Evolutionary conservation across 2,329 filamentous ascomycete species (phyloP), one percentile per base, ranked within the genome.

Genomic region (Penicillium freii): DNA sequence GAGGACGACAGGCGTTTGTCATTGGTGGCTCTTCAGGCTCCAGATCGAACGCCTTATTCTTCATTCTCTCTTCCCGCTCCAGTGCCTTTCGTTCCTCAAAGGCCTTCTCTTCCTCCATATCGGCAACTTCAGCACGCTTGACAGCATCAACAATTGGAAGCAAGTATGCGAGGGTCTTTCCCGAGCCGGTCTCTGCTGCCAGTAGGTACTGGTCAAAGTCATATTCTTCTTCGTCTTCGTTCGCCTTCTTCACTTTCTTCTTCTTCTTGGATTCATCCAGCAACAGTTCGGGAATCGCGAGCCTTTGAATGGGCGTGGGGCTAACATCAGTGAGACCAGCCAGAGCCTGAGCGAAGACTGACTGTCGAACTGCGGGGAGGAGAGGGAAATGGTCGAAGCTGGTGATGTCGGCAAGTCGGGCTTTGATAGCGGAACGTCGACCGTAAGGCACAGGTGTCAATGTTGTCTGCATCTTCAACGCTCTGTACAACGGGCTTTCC

Each of bases 171-270:
- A 99, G 80, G 1, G 94, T 99, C 80, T 99, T 99, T 59, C 94
- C 94, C 0, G 94, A 97, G 13, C 94, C 94, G 0, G 94, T 99
- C 79, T 99, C 94, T 11, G 94, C 94, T 4, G 94, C 94, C 49
- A 99, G 81, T 13, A 99, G 81, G 70, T 91, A 97, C 51, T 86
- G 81, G 53, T 86, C 78, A 68, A 84, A 76, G 79, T 83, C 58
- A 77, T 75, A 63, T 69, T 81, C 55, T 61, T 71, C 62, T 48
- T 75, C 72, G 31, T 73, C 62, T 11, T 56, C 53, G 6, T 34
- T 49, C 39, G 55, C 44, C 58, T 69, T 64, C 43, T 66, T 68
- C n/a, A 65, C 44, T 62, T 75, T 71, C 50, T 62, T 73, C 70
- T 70, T 66, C 25, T 51, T 68, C 69, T 23, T 80, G 71, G 67